Conservation (phyloP, 2,329 filamentous ascomycete species). For the Cryphonectria naterciae region DNA sequence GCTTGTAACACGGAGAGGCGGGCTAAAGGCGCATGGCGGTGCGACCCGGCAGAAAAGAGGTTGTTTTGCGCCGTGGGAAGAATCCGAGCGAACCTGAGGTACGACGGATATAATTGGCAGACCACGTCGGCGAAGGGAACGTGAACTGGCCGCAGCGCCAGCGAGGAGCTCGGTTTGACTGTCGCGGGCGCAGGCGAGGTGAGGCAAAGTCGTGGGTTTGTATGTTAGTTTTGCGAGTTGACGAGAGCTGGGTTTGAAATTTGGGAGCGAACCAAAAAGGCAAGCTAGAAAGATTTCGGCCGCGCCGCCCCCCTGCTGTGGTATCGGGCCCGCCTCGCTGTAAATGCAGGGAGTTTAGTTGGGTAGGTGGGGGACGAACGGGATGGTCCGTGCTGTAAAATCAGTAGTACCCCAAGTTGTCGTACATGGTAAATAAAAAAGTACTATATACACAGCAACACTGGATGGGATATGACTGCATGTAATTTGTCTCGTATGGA, state of each 20-base stretch:
- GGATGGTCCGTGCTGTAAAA: conserved; percentile 2
- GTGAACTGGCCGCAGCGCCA: conserved; percentile 17
- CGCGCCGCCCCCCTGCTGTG: not conserved
- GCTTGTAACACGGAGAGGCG: conserved; percentile 9
- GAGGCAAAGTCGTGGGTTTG: conserved; percentile 4
- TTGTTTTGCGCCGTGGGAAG: conserved; percentile 26
- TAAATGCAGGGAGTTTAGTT: not conserved
- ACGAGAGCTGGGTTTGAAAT: conserved; percentile 22
- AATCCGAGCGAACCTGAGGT: not conserved
- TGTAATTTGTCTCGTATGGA: not conserved
- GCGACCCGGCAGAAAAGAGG: conserved; percentile 11
- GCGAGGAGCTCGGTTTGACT: conserved; percentile 19
- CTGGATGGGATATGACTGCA: not conserved
- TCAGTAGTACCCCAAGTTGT: not conserved
- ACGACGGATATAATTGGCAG: conserved; percentile 10
- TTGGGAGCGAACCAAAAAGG: conserved; percentile 14
- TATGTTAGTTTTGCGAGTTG: not conserved
- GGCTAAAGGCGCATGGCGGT: conserved; percentile 24
- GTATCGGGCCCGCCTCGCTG: conserved; percentile 13
- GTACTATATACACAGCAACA: not conserved
- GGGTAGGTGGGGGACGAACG: not conserved
- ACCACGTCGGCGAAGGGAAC: not conserved
- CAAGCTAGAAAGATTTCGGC: conserved; percentile 34
- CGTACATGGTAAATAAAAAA: not conserved
- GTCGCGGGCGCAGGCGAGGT: conserved; percentile 20